A percentile compares a stretch with the other conserved stretches of the same genome.
phyloP scores from a whole-genome alignment of 1,284 basidiomycete genomes.

The Xerocomus nothofagi region DNA sequence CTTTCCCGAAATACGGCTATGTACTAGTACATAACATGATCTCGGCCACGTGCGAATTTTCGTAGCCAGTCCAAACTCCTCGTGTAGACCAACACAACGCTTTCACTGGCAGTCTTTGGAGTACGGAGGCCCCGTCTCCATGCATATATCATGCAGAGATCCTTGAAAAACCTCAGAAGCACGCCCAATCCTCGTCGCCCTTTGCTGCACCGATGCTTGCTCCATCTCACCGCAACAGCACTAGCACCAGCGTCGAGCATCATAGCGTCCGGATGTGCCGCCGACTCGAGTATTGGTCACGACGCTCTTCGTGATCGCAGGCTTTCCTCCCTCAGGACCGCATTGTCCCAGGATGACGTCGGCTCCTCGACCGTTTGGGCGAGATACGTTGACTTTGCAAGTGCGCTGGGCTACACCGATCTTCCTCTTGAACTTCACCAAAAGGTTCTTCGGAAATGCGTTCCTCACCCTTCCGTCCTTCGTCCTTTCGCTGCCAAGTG shows the following conservation, averaged over 20 bases:
- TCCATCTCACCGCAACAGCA: slow-evolving; percentile 12
- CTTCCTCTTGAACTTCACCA: slow-evolving; percentile 67
- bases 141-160: slow-evolving; percentile 25
- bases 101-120: neutral
- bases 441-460: slow-evolving; percentile 63
- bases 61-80: neutral
- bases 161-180: slow-evolving; percentile 25
- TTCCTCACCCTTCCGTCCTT: slow-evolving; percentile 45
- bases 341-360: slow-evolving; percentile 31
- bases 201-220: slow-evolving; percentile 8
- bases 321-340: slow-evolving; percentile 33
- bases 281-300: slow-evolving; percentile 6
- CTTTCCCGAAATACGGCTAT: too few relatives aligned
- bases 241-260: slow-evolving; percentile 4
- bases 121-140: slow-evolving; percentile 2
- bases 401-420: slow-evolving; percentile 42
- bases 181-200: slow-evolving; percentile 9
- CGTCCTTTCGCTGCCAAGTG: slow-evolving; percentile 44
- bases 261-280: slow-evolving; percentile 1
- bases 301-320: slow-evolving; percentile 28
- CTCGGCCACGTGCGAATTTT: slow-evolving; percentile 25
- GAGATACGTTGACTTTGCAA: slow-evolving; percentile 56
- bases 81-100: neutral
- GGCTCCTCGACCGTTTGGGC: slow-evolving; percentile 57
- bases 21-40: too few relatives aligned